Evolutionary conservation across 495 filamentous ascomycete genomes (phyloP), one percentile per base, ranked within the genome.

Genomic region (Penicillium antarcticum): DNA sequence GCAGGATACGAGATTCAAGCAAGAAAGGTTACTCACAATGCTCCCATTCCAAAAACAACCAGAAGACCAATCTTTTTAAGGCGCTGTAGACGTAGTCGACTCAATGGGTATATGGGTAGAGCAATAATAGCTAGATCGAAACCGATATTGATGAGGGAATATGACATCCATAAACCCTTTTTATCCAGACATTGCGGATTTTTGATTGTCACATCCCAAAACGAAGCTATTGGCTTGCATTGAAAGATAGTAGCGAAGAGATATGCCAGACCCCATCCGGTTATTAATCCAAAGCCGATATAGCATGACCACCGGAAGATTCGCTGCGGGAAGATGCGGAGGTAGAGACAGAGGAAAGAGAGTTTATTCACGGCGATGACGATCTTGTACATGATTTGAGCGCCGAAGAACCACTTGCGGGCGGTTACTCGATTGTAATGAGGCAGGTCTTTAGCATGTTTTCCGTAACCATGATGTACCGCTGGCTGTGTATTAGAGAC

Each of bases 221-320:
- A 67, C 12, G 60, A 66, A 1, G 45, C 35, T 34, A 78, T 56
- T 1, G 74, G 74, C 2, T 53, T 58, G 59, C 74, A 78, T 50
- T 78, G 72, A 46, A 76, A 69, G 47, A 70, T 66, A 14, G 69
- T 75, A 17, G 54, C 64, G 23, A 74, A 57, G 47, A 76, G 40
- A 29, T 60, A 63, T 21, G 47, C 51, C 17, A 57, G 35, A 26
- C 54, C 52, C 16, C 56, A 52, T n/a, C 19, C 24, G n/a, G 50
- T 31, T 18, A 63, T 46, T 11, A 63, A 12, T 8, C 23, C 57
- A 11, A 60, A 46, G 19, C 53, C 59, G 3, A 41, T 19, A 43
- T 58, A 53, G 53, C 63, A 67, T 47, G 58, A 46, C 9, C 48
- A 17, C 36, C 58, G 55, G 56, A 72, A 70, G 36, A 38, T 33